phyloP scores from a whole-genome alignment of 148 eudicot species.

The Cornus kousa region DNA sequence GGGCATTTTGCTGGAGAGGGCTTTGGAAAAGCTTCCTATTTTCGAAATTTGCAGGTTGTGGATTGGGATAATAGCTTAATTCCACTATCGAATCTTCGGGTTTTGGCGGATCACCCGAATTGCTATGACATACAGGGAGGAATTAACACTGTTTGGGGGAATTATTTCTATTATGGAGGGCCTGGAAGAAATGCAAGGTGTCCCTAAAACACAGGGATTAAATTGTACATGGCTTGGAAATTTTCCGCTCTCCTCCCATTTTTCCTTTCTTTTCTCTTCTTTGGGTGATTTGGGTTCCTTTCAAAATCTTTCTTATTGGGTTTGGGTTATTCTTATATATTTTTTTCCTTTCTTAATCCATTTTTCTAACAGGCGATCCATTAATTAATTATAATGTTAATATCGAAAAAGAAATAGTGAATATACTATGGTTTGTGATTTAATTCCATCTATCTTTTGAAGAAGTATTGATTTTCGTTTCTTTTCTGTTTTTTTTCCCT shows the following conservation, averaged over 20 bases:
- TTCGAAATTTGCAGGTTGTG: conserved; percentile 70
- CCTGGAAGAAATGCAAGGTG: conserved; percentile 78
- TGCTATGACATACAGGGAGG: conserved; percentile 80
- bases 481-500: neutral
- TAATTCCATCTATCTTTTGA: neutral
- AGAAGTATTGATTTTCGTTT: neutral
- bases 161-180: conserved; percentile 90
- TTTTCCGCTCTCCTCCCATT: no score
- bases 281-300: conserved; percentile 15
- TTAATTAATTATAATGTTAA: conserved; percentile 22
- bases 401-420: conserved; percentile 18
- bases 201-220: conserved; percentile 26
- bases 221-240: conserved; percentile 8
- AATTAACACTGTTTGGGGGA: conserved; percentile 76
- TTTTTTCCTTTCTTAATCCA: conserved; percentile 14
- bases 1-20: conserved; percentile 85
- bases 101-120: conserved; percentile 81
- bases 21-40: conserved; percentile 76
- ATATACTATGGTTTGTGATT: conserved; percentile 13
- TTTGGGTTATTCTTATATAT: conserved; percentile 27
- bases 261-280: conserved; percentile 5
- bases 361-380: conserved; percentile 16
- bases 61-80: conserved; percentile 83
- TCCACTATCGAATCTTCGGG: conserved; percentile 51
- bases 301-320: conserved; percentile 4